These are phyloP conservation scores for Petunia axillaris DNA, from an alignment of 257 asterid species.

Conservation along the genomic window DNA sequence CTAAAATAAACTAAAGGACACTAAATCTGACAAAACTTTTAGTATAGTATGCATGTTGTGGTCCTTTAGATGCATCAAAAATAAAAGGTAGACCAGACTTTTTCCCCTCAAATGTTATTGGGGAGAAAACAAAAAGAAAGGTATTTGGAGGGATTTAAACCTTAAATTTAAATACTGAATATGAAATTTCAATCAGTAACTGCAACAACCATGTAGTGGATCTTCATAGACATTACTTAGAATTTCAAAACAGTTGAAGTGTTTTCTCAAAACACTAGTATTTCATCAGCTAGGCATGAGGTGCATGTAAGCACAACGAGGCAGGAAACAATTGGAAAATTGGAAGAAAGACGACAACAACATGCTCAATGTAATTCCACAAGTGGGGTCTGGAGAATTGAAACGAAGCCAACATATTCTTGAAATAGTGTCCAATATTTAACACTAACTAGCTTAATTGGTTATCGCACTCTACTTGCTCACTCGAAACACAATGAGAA, in stretches of 20 bases:
- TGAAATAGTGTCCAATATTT: neutral
- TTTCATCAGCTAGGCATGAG: neutral
- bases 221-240: neutral
- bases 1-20: neutral
- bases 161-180: neutral
- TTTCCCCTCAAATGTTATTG: neutral
- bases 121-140: neutral
- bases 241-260: neutral
- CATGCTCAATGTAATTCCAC: too few species aligned
- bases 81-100: neutral
- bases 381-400: too few species aligned
- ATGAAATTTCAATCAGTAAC: neutral
- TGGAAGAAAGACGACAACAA: neutral
- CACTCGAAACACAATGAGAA: neutral
- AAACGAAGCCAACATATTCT: neutral
- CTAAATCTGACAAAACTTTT: slow-evolving; percentile 16
- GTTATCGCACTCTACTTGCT: neutral
- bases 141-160: neutral
- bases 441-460: neutral
- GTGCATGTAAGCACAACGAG: neutral
- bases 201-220: too few species aligned
- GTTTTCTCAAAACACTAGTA: neutral
- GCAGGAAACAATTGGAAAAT: neutral
- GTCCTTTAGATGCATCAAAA: neutral
- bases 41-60: slow-evolving; percentile 5